Percentiles rank a stretch among this genome's conserved stretches.
phyloP scores from a whole-genome alignment of 73 alveolate species.

The Symbiodinium pilosum region DNA sequence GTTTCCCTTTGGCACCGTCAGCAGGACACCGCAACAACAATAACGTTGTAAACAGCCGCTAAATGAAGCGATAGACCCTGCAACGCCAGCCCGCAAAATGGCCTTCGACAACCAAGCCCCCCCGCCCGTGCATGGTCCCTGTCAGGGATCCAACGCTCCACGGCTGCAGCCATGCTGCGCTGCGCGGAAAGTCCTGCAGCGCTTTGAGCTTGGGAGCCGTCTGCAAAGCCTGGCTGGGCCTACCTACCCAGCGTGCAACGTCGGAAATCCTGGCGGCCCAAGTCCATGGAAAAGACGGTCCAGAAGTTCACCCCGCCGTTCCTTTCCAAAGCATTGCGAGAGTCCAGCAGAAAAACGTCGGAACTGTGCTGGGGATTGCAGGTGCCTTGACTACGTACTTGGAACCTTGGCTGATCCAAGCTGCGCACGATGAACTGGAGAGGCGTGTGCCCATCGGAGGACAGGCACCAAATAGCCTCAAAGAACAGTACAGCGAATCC shows the following conservation, averaged over 20 bases:
- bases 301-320: slow-evolving; percentile 73
- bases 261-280: slow-evolving; percentile 34
- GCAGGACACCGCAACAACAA: too few relatives aligned
- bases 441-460: slow-evolving; percentile 83
- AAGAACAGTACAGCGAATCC: neutral
- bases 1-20: too few relatives aligned
- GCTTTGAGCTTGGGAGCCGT: too few relatives aligned
- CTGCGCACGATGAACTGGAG: slow-evolving; percentile 48
- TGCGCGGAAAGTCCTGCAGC: slow-evolving; percentile 73
- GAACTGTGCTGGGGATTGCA: neutral
- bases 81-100: too few relatives aligned
- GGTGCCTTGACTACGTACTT: neutral
- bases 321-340: too few relatives aligned
- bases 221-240: too few relatives aligned
- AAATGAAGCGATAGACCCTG: too few relatives aligned
- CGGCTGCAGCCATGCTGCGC: slow-evolving; percentile 58
- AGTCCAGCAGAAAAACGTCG: too few relatives aligned
- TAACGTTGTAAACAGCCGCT: too few relatives aligned
- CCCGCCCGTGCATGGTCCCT: too few relatives aligned
- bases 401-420: neutral
- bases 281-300: slow-evolving; percentile 93
- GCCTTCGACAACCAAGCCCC: too few relatives aligned
- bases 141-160: slow-evolving; percentile 92
- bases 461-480: slow-evolving; percentile 71
- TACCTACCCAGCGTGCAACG: too few relatives aligned